phyloP scores from a whole-genome alignment of 169 alveolate genomes.

The Eimeria praecox region DNA sequence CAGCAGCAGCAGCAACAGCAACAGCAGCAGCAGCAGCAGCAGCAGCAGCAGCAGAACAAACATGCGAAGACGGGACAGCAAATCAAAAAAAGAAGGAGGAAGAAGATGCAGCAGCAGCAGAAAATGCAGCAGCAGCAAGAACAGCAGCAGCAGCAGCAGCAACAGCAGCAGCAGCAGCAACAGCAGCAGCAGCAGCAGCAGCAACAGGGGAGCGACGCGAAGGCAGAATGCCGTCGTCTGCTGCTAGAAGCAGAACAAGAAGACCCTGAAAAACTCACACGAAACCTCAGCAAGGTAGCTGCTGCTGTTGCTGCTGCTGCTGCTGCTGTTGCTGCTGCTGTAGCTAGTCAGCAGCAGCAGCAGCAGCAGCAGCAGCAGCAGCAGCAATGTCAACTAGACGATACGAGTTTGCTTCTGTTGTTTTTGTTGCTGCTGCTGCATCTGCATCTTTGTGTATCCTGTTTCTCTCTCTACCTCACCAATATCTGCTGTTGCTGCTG shows the following conservation, averaged over 20 bases:
- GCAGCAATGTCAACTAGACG: not conserved
- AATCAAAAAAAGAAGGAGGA: not conserved
- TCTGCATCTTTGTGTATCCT: too few relatives aligned
- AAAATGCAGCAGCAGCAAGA: slow-evolving; percentile 1
- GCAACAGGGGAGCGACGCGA: not conserved
- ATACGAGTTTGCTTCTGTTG: not conserved
- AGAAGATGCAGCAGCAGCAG: slow-evolving; percentile 41
- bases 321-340: slow-evolving; percentile 90
- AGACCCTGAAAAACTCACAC: slow-evolving; percentile 44
- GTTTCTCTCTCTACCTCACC: too few relatives aligned
- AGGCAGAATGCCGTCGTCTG: not conserved
- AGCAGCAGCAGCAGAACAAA: slow-evolving; percentile 2
- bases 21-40: slow-evolving; percentile 50
- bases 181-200: slow-evolving; percentile 55
- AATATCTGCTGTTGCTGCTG: too few relatives aligned
- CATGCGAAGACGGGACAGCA: not conserved
- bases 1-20: not conserved
- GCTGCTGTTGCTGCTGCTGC: not conserved
- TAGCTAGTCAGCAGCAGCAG: not conserved
- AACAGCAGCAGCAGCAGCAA: slow-evolving; percentile 12
- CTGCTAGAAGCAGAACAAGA: slow-evolving; percentile 36
- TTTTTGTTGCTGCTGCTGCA: slow-evolving; percentile 11
- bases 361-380: not conserved
- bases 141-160: slow-evolving; percentile 17
- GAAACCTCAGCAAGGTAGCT: slow-evolving; percentile 64